Conservation (phyloP, 164 flowering plant genomes). For the Tetrastigma voinierianum region DNA sequence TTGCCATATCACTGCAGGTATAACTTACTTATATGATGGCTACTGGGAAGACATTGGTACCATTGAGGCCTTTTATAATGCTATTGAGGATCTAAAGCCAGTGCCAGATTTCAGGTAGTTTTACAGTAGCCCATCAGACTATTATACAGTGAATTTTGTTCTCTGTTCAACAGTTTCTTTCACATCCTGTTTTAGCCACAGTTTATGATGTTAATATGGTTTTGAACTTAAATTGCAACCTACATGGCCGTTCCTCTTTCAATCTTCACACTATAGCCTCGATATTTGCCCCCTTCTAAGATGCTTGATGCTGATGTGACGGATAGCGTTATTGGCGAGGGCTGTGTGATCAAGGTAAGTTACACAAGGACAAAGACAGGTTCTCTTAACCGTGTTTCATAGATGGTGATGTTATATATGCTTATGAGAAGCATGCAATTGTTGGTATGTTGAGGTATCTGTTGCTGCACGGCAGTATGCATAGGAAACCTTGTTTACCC, state of each 20-base stretch:
- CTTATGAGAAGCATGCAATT: background rate
- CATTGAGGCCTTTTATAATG: constrained; percentile 93
- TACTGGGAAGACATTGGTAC: constrained; percentile 99
- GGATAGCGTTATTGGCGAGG: constrained; percentile 91
- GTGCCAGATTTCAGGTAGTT: constrained; percentile 85
- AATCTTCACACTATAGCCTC: constrained; percentile 92
- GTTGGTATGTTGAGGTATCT: too few relatives aligned
- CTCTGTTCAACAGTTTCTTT: background rate
- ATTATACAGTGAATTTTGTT: background rate
- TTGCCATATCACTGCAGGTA: constrained; percentile 40
- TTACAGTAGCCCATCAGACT: background rate
- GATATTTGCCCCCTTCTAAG: constrained; percentile 92
- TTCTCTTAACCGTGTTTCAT: background rate
- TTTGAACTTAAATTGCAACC: constrained; percentile 45
- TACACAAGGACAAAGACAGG: background rate
- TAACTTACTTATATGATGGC: constrained; percentile 94
- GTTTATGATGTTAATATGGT: background rate
- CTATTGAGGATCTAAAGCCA: constrained; percentile 89
- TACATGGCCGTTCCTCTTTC: constrained; percentile 95
- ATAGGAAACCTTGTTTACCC: too few relatives aligned
- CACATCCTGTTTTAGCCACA: too few relatives aligned
- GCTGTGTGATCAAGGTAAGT: constrained; percentile 88
- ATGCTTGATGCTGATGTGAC: constrained; percentile 98
- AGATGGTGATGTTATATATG: background rate
- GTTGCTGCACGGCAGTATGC: too few relatives aligned